Evolutionary conservation across 163 green algal genomes (phyloP), one percentile per base, ranked within the genome.

Genomic region (Botryococcus braunii): DNA sequence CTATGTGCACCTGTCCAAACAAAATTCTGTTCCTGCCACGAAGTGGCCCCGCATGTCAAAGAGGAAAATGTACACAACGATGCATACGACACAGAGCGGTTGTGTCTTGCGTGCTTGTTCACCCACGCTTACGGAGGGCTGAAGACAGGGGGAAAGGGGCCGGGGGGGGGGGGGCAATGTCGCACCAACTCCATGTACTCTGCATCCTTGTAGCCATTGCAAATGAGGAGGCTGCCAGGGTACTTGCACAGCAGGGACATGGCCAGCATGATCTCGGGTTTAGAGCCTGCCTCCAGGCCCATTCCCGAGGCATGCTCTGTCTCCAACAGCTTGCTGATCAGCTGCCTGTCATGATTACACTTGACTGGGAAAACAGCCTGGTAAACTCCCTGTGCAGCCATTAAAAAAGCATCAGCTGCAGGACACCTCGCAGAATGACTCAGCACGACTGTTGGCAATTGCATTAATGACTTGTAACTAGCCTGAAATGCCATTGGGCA

Each of bases 161-260:
- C n/a, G n/a, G n/a, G n/a, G n/a, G n/a, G n/a, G n/a, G n/a, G n/a
- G n/a, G n/a, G n/a, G n/a, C n/a, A n/a, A n/a, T n/a, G n/a, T n/a
- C 70, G 1, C 58, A 79, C 83, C 66, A 83, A 73, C 59, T 89
- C 77, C 37, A 91, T 83, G 71, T 92, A 91, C 7, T 74, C 78
- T 1, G 65, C 67, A 35, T 92, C 84, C 78, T 91, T 91, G 76
- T 80, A 92, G 31, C 84, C 84, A 50, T 91, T 91, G 79, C 84
- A 91, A 29, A 91, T 73, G 21, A 91, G 71, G 27, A 80, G 40
- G 29, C 69, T 65, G 41, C 61, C 68, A n/a, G 69, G 36, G 41
- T 34, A 25, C 21, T 65, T 55, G 17, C 66, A 48, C 49, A 90
- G 65, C 58, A 76, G 27, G 38, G 74, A 48, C 62, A 86, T 77